Conservation (phyloP, 2,329 filamentous ascomycete genomes). For the Ophiostoma triangulosporum region DNA sequence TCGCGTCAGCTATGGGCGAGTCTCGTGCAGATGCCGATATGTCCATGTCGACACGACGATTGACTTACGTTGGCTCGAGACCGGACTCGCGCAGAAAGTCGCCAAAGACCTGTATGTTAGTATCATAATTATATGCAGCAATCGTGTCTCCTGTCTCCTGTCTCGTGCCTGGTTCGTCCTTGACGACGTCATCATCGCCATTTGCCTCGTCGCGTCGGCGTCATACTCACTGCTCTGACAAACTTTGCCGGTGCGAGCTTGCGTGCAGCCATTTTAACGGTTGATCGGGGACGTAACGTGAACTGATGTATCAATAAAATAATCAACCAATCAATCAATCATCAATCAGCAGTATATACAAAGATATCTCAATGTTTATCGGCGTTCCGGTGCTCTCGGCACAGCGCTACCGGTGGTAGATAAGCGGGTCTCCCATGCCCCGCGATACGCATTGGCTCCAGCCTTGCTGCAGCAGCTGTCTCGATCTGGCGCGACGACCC, state of each 20-base stretch:
- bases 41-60: background rate
- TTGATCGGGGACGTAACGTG: too few relatives aligned
- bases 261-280: conserved; percentile 16
- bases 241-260: conserved; percentile 21
- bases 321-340: too few relatives aligned
- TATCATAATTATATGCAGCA: background rate
- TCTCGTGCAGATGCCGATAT: too few relatives aligned
- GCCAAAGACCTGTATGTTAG: conserved; percentile 52
- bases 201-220: background rate
- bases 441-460: background rate
- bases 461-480: conserved; percentile 1
- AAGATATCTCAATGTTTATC: too few relatives aligned
- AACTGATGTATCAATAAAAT: background rate
- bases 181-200: background rate
- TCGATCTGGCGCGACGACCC: background rate
- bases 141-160: background rate
- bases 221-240: conserved; percentile 18
- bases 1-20: background rate
- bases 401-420: too few relatives aligned
- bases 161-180: too few relatives aligned
- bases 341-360: too few relatives aligned
- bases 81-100: conserved; percentile 79
- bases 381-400: too few relatives aligned
- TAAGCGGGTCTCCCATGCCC: too few relatives aligned
- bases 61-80: conserved; percentile 65